Evolutionary conservation across 1,284 basidiomycete species (phyloP).

Genomic region (Tilletia caries): DNA sequence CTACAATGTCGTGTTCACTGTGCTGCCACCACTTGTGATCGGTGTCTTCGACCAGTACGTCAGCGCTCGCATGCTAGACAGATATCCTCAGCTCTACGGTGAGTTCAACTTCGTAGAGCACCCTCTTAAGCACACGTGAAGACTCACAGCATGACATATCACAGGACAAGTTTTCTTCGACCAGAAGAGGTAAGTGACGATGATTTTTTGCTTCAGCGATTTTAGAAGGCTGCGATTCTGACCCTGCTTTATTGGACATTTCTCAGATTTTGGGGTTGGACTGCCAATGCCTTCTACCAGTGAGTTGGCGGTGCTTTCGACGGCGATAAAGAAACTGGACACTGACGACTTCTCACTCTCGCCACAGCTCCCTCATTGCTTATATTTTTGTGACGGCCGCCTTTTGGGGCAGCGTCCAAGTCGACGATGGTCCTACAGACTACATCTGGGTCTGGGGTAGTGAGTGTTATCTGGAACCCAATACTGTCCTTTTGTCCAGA

Average conservation of each 20-base stretch:
- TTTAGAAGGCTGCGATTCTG: too few relatives aligned
- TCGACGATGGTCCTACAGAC: constrained; percentile 72
- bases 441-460: constrained; percentile 98
- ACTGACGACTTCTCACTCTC: background rate
- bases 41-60: constrained; percentile 98
- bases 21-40: constrained; percentile 93
- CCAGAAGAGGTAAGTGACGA: constrained; percentile 19
- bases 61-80: constrained; percentile 88
- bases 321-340: background rate
- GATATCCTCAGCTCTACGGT: constrained; percentile 89
- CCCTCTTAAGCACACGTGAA: background rate
- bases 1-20: constrained; percentile 56
- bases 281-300: constrained; percentile 72
- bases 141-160: background rate
- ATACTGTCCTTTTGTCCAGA: background rate
- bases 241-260: too few relatives aligned
- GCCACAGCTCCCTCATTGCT: constrained; percentile 69
- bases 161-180: constrained; percentile 43
- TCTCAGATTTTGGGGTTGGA: constrained; percentile 78
- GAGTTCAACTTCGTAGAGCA: background rate
- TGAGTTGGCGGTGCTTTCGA: constrained; percentile 64
- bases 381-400: constrained; percentile 84
- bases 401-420: constrained; percentile 75
- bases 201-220: background rate
- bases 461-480: constrained; percentile 60